Evolutionary conservation across 2,329 filamentous ascomycete species (phyloP).

Genomic region (Pseudonectria buxi): DNA sequence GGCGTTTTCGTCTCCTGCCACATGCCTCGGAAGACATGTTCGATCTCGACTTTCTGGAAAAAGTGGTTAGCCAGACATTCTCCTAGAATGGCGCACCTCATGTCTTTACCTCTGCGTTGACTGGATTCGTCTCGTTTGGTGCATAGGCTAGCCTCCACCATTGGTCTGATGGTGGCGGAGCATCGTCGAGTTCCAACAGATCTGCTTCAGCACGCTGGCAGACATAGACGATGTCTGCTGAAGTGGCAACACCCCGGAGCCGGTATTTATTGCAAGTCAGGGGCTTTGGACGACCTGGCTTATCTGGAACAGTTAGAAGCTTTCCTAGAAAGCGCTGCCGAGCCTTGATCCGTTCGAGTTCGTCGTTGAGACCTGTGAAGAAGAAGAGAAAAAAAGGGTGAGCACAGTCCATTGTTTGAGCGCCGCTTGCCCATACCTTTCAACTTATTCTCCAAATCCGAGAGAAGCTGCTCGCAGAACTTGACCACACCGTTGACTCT

Average conservation of each 20-base stretch:
- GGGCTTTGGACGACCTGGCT: slow-evolving; percentile 28
- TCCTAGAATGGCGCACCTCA: neutral
- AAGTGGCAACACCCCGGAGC: slow-evolving; percentile 45
- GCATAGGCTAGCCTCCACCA: slow-evolving; percentile 50
- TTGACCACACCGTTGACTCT: slow-evolving; percentile 29
- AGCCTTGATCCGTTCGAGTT: slow-evolving; percentile 26
- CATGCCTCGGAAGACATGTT: slow-evolving; percentile 39
- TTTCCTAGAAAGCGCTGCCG: slow-evolving; percentile 32
- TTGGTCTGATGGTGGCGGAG: slow-evolving; percentile 34
- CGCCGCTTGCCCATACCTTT: slow-evolving; percentile 25
- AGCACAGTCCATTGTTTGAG: slow-evolving; percentile 6
- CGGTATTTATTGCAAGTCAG: slow-evolving; percentile 40
- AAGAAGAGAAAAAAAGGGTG: slow-evolving; percentile 18
- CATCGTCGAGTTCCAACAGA: slow-evolving; percentile 35
- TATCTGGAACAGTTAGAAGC: slow-evolving; percentile 34
- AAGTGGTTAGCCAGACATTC: slow-evolving; percentile 10
- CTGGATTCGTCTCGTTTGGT: slow-evolving; percentile 32
- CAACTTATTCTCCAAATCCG: slow-evolving; percentile 28
- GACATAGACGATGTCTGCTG: slow-evolving; percentile 42
- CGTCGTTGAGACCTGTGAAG: slow-evolving; percentile 21
- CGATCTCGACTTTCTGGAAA: slow-evolving; percentile 39
- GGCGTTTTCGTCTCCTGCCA: slow-evolving; percentile 42
- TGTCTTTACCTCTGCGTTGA: slow-evolving; percentile 42
- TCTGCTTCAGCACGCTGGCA: slow-evolving; percentile 38
- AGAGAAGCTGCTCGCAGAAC: slow-evolving; percentile 26